Conservation (phyloP, 2,329 filamentous ascomycete genomes). For the Penicillium sp. region DNA sequence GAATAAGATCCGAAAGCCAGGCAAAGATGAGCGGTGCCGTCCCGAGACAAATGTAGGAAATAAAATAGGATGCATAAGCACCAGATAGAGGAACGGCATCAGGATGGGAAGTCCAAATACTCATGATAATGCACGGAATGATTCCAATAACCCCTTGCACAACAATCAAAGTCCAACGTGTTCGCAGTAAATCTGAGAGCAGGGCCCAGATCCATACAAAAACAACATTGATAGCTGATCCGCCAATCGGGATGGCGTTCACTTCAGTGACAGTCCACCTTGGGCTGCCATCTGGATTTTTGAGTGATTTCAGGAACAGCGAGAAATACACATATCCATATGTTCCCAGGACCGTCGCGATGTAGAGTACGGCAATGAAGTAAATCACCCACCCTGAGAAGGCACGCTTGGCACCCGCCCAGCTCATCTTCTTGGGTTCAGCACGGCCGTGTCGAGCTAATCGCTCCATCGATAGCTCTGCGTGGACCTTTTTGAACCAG, state of each 20-base stretch:
- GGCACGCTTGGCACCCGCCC: slow-evolving; percentile 46
- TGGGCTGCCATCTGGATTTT: slow-evolving; percentile 41
- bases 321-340: slow-evolving; percentile 44
- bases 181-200: slow-evolving; percentile 51
- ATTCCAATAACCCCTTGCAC: slow-evolving; percentile 50
- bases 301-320: slow-evolving; percentile 24
- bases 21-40: slow-evolving; percentile 55
- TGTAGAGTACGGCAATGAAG: slow-evolving; percentile 48
- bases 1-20: slow-evolving; percentile 54
- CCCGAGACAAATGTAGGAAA: slow-evolving; percentile 50
- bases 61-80: slow-evolving; percentile 56
- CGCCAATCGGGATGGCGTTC: slow-evolving; percentile 52
- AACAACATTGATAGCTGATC: slow-evolving; percentile 50
- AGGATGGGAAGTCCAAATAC: slow-evolving; percentile 53
- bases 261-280: slow-evolving; percentile 48
- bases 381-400: slow-evolving; percentile 49
- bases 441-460: slow-evolving; percentile 47
- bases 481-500: slow-evolving; percentile 49
- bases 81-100: slow-evolving; percentile 44
- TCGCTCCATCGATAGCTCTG: slow-evolving; percentile 45
- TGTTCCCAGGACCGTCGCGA: slow-evolving; percentile 47
- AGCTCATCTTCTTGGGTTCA: slow-evolving; percentile 49
- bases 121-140: slow-evolving; percentile 54
- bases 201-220: slow-evolving; percentile 59
- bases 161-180: slow-evolving; percentile 54